phyloP scores from a whole-genome alignment of 352 stramenopile genomes.

The Phytophthora europaea region DNA sequence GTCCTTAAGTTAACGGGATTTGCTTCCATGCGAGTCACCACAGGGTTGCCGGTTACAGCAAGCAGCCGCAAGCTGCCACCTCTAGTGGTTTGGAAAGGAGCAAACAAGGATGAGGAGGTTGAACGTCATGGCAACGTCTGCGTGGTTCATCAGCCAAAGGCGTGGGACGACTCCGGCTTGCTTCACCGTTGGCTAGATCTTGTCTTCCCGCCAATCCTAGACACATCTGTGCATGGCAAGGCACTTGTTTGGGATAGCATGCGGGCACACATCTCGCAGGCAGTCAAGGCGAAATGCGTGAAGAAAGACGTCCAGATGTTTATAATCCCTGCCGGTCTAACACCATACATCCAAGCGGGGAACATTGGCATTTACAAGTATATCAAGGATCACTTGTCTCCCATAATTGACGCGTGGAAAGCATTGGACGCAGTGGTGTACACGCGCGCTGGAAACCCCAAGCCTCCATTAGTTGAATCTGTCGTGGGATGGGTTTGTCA shows the following conservation, averaged over 20 bases:
- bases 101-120: not conserved
- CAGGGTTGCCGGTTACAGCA: not conserved
- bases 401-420: no score
- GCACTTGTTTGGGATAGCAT: not conserved
- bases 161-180: conserved; percentile 6
- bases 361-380: not conserved
- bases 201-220: not conserved
- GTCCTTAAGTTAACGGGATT: conserved; percentile 8
- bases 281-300: no score
- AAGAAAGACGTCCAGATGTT: conserved; percentile 2
- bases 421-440: no score
- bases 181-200: conserved; percentile 10
- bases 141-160: not conserved
- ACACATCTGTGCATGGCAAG: not conserved
- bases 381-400: no score
- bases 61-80: not conserved
- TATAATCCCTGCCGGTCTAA: not conserved
- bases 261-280: no score
- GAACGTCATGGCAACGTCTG: not conserved
- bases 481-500: no score
- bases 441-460: no score
- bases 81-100: conserved; percentile 5
- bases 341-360: conserved; percentile 4
- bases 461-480: no score
- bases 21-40: not conserved